A percentile compares a stretch with the other conserved stretches of the same genome.
Conservation (phyloP, 1,284 basidiomycete species). For the Irpex lacteus region DNA sequence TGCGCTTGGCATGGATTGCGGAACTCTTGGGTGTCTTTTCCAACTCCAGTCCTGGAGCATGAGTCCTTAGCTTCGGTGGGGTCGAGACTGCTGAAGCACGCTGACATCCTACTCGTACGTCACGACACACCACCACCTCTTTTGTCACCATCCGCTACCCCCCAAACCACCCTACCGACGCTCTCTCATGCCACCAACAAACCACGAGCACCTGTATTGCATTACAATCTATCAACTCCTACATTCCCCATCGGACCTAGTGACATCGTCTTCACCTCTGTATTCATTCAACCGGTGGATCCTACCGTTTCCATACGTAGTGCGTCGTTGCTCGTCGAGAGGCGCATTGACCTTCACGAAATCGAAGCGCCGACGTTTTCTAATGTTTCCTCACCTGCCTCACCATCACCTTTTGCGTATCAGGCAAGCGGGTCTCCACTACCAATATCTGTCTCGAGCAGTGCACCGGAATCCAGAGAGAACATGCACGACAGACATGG, state of each 20-base stretch:
- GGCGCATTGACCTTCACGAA: constrained; percentile 36
- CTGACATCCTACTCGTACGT: constrained; percentile 64
- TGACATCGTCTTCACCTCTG: constrained; percentile 36
- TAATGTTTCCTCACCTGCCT: constrained; percentile 2
- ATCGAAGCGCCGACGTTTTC: constrained; percentile 1
- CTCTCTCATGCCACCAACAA: constrained; percentile 24
- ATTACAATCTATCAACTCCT: constrained; percentile 36
- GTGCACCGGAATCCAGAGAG: constrained; percentile 9
- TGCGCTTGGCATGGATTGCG: constrained; percentile 14
- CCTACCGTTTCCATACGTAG: constrained; percentile 31
- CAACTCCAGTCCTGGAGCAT: constrained; percentile 58
- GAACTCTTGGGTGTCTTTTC: constrained; percentile 8
- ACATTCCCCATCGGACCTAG: constrained; percentile 36
- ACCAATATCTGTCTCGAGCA: constrained; percentile 24
- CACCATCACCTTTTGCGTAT: constrained; percentile 29
- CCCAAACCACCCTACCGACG: constrained; percentile 12
- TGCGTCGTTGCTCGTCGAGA: constrained; percentile 36
- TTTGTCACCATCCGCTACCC: constrained; percentile 12
- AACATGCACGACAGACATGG: not conserved
- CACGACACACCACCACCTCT: constrained; percentile 44
- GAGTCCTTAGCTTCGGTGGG: constrained; percentile 63
- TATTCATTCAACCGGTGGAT: constrained; percentile 34
- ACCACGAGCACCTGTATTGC: constrained; percentile 31
- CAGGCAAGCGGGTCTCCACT: constrained; percentile 19
- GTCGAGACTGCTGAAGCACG: constrained; percentile 61